Percentiles rank a stretch among this genome's conserved stretches.
Conservation (phyloP, 2,329 filamentous ascomycete genomes). For the Calonectria ilicicola region DNA sequence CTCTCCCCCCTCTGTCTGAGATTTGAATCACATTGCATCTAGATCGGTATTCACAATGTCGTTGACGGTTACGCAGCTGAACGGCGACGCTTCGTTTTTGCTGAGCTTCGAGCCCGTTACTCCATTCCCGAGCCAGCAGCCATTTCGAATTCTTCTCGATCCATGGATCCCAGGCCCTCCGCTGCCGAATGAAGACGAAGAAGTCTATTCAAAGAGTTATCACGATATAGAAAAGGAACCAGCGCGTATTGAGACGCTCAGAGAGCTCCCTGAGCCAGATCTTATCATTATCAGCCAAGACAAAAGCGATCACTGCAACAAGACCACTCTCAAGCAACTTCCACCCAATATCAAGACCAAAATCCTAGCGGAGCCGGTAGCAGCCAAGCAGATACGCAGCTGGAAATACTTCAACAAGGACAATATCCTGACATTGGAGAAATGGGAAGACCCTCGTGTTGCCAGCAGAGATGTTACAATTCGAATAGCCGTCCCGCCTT, state of each 20-base stretch:
- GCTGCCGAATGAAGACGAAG: conserved; percentile 68
- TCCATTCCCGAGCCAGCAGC: conserved; percentile 44
- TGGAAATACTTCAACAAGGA: conserved; percentile 76
- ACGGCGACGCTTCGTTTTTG: conserved; percentile 74
- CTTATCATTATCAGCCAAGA: conserved; percentile 60
- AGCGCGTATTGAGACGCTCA: conserved; percentile 66
- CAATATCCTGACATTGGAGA: conserved; percentile 58
- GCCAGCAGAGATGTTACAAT: conserved; percentile 49
- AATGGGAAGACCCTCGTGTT: conserved; percentile 57
- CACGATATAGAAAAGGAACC: conserved; percentile 67
- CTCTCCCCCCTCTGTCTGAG: neutral
- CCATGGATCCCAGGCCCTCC: conserved; percentile 73
- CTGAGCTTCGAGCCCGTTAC: conserved; percentile 70
- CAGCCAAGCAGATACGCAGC: conserved; percentile 72
- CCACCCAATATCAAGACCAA: conserved; percentile 65
- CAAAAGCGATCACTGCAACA: conserved; percentile 76
- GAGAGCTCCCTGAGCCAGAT: conserved; percentile 56
- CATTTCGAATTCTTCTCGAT: conserved; percentile 77
- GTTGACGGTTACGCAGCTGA: conserved; percentile 72
- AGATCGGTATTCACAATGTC: conserved; percentile 61
- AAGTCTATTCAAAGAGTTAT: conserved; percentile 11
- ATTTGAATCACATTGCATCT: neutral
- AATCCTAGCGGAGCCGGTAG: conserved; percentile 75
- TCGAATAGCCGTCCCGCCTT: conserved; percentile 65
- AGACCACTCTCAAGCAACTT: conserved; percentile 75